phyloP scores from a whole-genome alignment of 192 early-diverging fungal species.

The Backusella tarrabulga region DNA sequence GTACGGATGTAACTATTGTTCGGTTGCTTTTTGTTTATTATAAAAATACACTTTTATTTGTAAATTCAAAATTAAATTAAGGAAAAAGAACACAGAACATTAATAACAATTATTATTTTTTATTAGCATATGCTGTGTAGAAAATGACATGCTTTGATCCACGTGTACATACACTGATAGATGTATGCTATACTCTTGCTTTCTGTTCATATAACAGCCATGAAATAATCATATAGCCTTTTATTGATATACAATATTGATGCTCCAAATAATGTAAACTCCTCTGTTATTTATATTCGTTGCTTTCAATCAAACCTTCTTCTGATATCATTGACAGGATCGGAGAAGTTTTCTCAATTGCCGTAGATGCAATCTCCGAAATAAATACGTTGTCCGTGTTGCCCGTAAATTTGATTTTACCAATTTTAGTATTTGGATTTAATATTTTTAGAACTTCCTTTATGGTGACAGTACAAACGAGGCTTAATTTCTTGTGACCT shows the following conservation, averaged over 20 bases:
- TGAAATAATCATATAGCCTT: background rate
- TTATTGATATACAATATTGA: background rate
- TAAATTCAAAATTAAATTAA: background rate
- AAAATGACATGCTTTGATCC: background rate
- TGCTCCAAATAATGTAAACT: background rate
- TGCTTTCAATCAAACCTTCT: background rate
- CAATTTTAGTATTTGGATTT: background rate
- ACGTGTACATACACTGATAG: background rate
- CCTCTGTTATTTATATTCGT: background rate
- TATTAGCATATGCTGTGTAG: background rate
- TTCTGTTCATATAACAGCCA: background rate
- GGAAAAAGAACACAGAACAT: background rate
- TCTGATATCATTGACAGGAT: background rate
- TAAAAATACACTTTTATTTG: background rate
- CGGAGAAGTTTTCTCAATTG: background rate
- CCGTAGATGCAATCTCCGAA: background rate
- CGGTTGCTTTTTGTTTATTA: background rate
- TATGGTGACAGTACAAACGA: background rate
- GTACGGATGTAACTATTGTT: background rate
- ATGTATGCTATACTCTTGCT: background rate
- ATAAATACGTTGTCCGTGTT: background rate
- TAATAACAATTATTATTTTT: background rate
- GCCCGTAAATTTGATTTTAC: background rate
- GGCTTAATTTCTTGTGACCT: background rate
- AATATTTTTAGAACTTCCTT: background rate